Percentiles rank a stretch among this genome's conserved stretches.
These are phyloP conservation scores for Paecilomyces dactylethromorphus DNA, from an alignment of 2,329 filamentous ascomycete species.

Conservation along the genomic window DNA sequence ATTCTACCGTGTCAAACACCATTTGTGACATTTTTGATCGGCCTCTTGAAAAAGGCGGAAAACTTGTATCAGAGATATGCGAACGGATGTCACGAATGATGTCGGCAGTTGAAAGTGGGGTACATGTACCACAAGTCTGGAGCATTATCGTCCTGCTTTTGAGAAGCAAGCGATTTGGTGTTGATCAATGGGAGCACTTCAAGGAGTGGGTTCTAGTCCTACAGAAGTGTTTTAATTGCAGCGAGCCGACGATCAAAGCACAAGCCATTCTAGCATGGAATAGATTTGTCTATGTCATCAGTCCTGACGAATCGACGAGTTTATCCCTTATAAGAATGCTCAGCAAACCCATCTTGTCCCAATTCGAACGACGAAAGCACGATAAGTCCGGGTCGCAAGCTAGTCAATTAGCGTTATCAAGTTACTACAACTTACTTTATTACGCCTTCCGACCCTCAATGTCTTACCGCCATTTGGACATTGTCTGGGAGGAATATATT, in stretches of 20 bases:
- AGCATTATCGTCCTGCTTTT: constrained; percentile 73
- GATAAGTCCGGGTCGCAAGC: constrained; percentile 42
- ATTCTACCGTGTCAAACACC: constrained; percentile 60
- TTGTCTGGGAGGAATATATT: constrained; percentile 73
- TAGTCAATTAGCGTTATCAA: constrained; percentile 58
- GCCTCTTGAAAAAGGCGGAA: constrained; percentile 47
- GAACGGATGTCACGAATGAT: constrained; percentile 63
- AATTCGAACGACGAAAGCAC: constrained; percentile 59
- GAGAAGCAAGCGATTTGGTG: constrained; percentile 52
- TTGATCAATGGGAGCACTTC: constrained; percentile 65
- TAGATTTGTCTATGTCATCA: constrained; percentile 68
- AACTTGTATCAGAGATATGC: constrained; percentile 64
- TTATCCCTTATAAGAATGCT: constrained; percentile 56
- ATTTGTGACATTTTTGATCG: constrained; percentile 50
- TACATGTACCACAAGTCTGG: constrained; percentile 81
- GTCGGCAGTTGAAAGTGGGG: constrained; percentile 50
- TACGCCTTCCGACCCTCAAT: constrained; percentile 71
- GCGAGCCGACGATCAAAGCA: constrained; percentile 61
- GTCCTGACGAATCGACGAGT: constrained; percentile 54
- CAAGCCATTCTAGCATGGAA: constrained; percentile 84
- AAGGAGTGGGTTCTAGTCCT: constrained; percentile 70
- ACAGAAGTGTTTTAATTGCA: constrained; percentile 76
- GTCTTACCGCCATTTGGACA: constrained; percentile 59
- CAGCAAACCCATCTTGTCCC: constrained; percentile 61
- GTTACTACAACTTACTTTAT: constrained; percentile 75